These are phyloP conservation scores for Candida odintsovae DNA, from an alignment of 805 yeast species.

Conservation along the genomic window DNA sequence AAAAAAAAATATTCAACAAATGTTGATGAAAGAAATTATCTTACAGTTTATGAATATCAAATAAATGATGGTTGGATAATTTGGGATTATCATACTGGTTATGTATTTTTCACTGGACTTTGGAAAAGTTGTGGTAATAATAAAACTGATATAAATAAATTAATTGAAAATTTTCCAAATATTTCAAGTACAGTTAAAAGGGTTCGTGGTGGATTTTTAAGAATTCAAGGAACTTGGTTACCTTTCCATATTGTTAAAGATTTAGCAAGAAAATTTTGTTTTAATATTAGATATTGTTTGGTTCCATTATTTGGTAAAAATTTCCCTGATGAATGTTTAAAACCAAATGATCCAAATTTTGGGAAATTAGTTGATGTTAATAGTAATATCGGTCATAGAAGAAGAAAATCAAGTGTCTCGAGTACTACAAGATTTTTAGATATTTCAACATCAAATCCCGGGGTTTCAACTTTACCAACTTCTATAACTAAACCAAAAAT, in stretches of 20 bases:
- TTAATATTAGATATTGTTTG: constrained; percentile 65
- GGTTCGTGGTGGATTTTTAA: constrained; percentile 84
- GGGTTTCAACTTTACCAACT: not conserved
- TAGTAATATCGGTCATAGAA: not conserved
- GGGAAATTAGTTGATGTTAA: constrained; percentile 18
- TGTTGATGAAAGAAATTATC: constrained; percentile 62
- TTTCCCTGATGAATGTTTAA: constrained; percentile 38
- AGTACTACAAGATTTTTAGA: constrained; percentile 1
- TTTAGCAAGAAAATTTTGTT: constrained; percentile 72
- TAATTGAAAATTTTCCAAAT: constrained; percentile 33
- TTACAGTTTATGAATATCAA: constrained; percentile 68
- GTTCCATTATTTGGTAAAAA: constrained; percentile 74
- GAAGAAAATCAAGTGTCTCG: constrained; percentile 4
- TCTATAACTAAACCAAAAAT: not conserved
- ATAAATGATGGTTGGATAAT: constrained; percentile 52
- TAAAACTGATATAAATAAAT: constrained; percentile 73
- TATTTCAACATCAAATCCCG: constrained; percentile 1
- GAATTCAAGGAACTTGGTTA: constrained; percentile 94
- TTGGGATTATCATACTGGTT: constrained; percentile 83
- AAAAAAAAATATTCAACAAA: constrained; percentile 61
- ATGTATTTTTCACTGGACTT: constrained; percentile 81
- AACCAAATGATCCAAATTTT: constrained; percentile 17
- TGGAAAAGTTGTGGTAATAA: constrained; percentile 72
- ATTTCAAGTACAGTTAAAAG: constrained; percentile 38
- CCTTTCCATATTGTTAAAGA: constrained; percentile 63